These are phyloP conservation scores for Aureobasidium sp. DNA, from an alignment of 2,329 filamentous ascomycete species.

Conservation along the genomic window DNA sequence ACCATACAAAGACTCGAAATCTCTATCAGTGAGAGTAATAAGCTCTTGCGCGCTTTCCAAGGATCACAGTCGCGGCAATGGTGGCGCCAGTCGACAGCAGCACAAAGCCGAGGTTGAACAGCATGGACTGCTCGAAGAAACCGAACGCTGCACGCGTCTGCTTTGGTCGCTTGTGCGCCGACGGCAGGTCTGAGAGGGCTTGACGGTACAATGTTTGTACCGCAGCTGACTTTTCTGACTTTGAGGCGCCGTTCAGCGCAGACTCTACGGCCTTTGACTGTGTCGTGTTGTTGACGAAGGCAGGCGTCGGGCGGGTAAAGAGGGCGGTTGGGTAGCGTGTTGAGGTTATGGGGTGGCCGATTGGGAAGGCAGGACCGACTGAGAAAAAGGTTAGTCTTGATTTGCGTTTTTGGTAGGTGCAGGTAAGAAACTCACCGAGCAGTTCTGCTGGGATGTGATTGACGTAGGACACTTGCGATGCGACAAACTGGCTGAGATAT, in stretches of 20 bases:
- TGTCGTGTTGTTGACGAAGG: slow-evolving; percentile 22
- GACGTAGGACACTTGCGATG: slow-evolving; percentile 41
- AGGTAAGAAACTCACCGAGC: slow-evolving; percentile 29
- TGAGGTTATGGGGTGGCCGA: slow-evolving; percentile 21
- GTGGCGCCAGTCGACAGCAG: slow-evolving; percentile 10
- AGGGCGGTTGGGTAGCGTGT: slow-evolving; percentile 34
- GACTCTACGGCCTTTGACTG: slow-evolving; percentile 3
- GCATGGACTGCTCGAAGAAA: slow-evolving; percentile 30
- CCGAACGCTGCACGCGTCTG: slow-evolving; percentile 27
- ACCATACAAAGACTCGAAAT: background rate
- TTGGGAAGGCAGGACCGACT: slow-evolving; percentile 31
- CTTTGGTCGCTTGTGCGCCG: slow-evolving; percentile 22
- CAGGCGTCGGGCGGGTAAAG: slow-evolving; percentile 38
- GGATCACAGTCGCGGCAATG: background rate
- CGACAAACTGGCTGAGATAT: slow-evolving; percentile 50
- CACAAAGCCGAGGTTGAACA: slow-evolving; percentile 29
- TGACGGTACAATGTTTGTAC: slow-evolving; percentile 17
- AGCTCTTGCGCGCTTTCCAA: background rate
- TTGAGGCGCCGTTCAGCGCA: slow-evolving; percentile 4
- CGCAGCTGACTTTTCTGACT: slow-evolving; percentile 7
- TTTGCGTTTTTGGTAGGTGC: background rate
- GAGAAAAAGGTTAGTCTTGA: background rate
- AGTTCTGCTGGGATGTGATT: slow-evolving; percentile 51
- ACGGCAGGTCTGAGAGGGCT: slow-evolving; percentile 18
- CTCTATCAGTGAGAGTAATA: background rate